Evolutionary conservation across 768 basidiomycete genomes (phyloP).

Genomic region (Termitomyces sp.): DNA sequence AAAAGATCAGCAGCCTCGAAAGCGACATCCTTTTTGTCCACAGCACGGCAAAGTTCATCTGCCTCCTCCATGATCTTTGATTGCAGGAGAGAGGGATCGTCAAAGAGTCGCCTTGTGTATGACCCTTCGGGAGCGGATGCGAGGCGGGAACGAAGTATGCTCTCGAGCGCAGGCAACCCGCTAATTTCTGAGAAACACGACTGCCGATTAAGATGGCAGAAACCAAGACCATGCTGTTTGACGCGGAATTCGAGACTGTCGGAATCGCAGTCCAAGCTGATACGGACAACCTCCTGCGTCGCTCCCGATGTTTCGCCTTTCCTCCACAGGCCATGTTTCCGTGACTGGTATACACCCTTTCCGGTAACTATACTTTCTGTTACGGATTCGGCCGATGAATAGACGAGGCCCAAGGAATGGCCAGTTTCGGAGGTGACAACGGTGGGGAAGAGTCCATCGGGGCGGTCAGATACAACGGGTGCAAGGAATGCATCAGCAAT

Average conservation of each 20-base stretch:
- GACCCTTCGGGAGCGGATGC: conserved; percentile 82
- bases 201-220: conserved; percentile 86
- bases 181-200: conserved; percentile 86
- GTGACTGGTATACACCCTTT: conserved; percentile 93
- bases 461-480: conserved; percentile 77
- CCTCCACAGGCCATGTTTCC: conserved; percentile 93
- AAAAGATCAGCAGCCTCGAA: conserved; percentile 95
- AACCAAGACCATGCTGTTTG: conserved; percentile 85
- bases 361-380: conserved; percentile 85
- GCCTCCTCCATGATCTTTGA: conserved; percentile 99
- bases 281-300: conserved; percentile 81
- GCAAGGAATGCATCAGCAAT: conserved; percentile 86
- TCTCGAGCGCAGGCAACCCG: conserved; percentile 83
- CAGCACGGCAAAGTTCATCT: conserved; percentile 88
- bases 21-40: conserved; percentile 77
- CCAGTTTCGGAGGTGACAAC: conserved; percentile 81
- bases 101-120: conserved; percentile 87
- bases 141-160: conserved; percentile 70
- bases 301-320: conserved; percentile 97
- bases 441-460: conserved; percentile 92
- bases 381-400: conserved; percentile 87
- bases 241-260: conserved; percentile 93
- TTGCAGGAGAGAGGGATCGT: conserved; percentile 73
- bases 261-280: conserved; percentile 87
- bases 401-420: conserved; percentile 87